Base-by-base conservation (phyloP, 1,139 yeast species). In the Diutina catenulata region DNA sequence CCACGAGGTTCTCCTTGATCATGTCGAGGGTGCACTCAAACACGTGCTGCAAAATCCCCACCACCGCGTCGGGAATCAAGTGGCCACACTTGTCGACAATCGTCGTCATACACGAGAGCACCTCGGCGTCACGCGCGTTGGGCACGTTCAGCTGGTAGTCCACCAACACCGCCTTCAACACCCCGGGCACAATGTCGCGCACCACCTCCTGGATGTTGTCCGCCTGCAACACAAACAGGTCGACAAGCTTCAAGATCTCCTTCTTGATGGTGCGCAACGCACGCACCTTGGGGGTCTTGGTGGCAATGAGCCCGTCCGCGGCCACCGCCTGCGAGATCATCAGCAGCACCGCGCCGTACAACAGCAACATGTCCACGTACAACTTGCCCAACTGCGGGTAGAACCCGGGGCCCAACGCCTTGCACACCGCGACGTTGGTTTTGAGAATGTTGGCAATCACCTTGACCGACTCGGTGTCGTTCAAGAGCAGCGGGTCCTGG, bases 121-220 rank as follows among this genome's bases (percentile, higher is more conserved):
- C 98, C 62, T 93, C 98, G 5, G 96, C 95, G 62, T 93, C 98
- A 53, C 98, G 79, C 6, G 97, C 95, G 62, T 86, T 95, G 4
- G 98, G 94, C 27, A 87, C 95, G 52, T 84, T 84, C 15, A 76
- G 66, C 51, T 76, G 76, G 61, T 93, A 93, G 59, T 93, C 99
- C 45, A 83, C 93, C 47, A 93, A 71, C 14, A 87, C 93, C 0
- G 96, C 87, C 32, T 74, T 73, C 49, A 93, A 73, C 50, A 93
- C 65, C 36, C 94, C 94, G 47, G 84, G 86, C 3, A 87, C 78
- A 49, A 93, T 70, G 47, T 81, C 88, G 43, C 78, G 70, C 33
- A 84, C 95, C 42, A 91, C 81, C 49, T 84, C 91, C 44, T 87
- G 88, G 45, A 79, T 68, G 51, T 91, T 84, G 48, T 80, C 88